Evolutionary conservation across 345 rosid genomes (phyloP).

Genomic region (Brassica carinata): DNA sequence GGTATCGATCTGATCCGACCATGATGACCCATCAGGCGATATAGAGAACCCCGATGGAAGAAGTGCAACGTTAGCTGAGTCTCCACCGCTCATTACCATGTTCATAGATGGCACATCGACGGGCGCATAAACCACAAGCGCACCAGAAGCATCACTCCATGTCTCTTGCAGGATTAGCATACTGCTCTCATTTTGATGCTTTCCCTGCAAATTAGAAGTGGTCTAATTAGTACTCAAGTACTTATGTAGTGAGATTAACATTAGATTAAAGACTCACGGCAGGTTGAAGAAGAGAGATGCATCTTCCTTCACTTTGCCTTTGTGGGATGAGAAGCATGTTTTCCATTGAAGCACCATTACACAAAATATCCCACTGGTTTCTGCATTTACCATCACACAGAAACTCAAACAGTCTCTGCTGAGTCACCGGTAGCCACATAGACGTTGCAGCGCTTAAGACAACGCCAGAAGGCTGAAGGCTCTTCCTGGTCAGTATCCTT

Average conservation of each 20-base stretch:
- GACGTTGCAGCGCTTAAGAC: slow-evolving; percentile 63
- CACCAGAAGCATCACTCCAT: slow-evolving; percentile 57
- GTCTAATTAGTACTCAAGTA: slow-evolving; percentile 6
- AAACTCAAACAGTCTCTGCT: slow-evolving; percentile 61
- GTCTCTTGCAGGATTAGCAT: slow-evolving; percentile 72
- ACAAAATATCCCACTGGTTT: slow-evolving; percentile 64
- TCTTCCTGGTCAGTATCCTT: slow-evolving; percentile 56
- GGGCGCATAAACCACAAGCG: slow-evolving; percentile 65
- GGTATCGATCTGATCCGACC: slow-evolving; percentile 23
- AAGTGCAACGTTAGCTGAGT: slow-evolving; percentile 46
- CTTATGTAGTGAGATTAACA: background rate
- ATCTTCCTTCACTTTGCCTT: slow-evolving; percentile 43
- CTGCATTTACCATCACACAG: slow-evolving; percentile 51
- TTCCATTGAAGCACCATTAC: slow-evolving; percentile 50
- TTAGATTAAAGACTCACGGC: slow-evolving; percentile 42
- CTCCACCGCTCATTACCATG: slow-evolving; percentile 53
- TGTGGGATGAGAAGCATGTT: slow-evolving; percentile 50
- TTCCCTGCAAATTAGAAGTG: slow-evolving; percentile 40
- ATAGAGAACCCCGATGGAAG: slow-evolving; percentile 71
- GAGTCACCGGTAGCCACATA: slow-evolving; percentile 62
- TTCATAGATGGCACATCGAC: slow-evolving; percentile 51
- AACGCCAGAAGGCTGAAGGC: slow-evolving; percentile 50
- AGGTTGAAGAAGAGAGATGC: slow-evolving; percentile 57
- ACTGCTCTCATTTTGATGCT: slow-evolving; percentile 38
- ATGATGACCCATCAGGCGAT: slow-evolving; percentile 44